Evolutionary conservation across 75 land plant genomes (phyloP), one percentile per base, ranked within the genome.

Genomic region (Pinus tabuliformis): DNA sequence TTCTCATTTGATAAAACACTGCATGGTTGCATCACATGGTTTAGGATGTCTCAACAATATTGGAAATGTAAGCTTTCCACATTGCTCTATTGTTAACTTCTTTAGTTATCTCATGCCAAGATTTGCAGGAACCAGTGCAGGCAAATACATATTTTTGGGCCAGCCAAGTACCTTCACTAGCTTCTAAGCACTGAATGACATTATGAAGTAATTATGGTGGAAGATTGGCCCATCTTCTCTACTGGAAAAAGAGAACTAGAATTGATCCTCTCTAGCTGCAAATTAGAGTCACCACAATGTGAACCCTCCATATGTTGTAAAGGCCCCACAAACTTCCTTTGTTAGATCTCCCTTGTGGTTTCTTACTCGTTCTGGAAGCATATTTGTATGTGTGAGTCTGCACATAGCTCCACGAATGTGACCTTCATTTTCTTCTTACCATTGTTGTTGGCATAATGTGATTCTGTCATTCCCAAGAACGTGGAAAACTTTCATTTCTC

Each of bases 1-100:
- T 21, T 94, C 95, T 72, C 97, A 91, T 76, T 84, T 87, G 76
- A 95, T 92, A 72, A 86, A 95, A 79, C 98, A 95, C 60, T 92
- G 98, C 22, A 95, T 85, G 18, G 93, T 89, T 56, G 80, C 37
- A 33, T 87, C 98, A 28, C 88, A 77, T 36, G 93, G 88, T 33
- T 89, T 95, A 71, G 95, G 98, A 95, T 94, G 57, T 75, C 91
- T 93, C 78, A 93, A 30, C 17, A 93, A 93, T 12, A 91, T 78
- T 2, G 95, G 95, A 73, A 93, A 93, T n/a, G 95, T 93, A 20
- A 93, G 77, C 84, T 81, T 88, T n/a, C 91, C 91, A 82, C 82
- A 89, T 57, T 79, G 70, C 82, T 91, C 93, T 6, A 89, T 89
- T 52, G 84, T 85, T 62, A 76, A 93, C 83, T 75, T 93, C 93